Evolutionary conservation across 176 grass and related monocot genomes (phyloP), one percentile per base, ranked within the genome.

Genomic region (Typha latifolia): DNA sequence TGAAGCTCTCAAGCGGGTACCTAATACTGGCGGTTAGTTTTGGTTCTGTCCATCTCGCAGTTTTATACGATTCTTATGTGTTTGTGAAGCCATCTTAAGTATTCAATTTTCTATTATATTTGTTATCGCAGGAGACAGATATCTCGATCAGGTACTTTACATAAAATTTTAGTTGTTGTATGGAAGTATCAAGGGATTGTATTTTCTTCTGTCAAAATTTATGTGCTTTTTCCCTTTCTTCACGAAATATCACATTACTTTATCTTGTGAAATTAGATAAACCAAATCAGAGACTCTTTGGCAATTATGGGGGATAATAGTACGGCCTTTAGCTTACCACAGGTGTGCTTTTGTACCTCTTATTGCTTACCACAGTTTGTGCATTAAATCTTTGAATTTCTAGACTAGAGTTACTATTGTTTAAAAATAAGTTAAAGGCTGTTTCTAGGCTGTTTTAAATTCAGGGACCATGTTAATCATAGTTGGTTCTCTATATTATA

Each of bases 251-350:
- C 67, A 24, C 70, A 24, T 10, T 43, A 15, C 22, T 66, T 63
- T 49, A 74, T 72, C 4, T 53, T 84, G 70, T 63, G 68, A 49
- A 75, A 49, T 71, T 75, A 96, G 93, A 73, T 96, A n/a, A 96
- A 96, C 72, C 83, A 82, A 86, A 96, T 96, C 72, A 85, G 93
- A 81, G 85, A 96, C 52, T 96, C 88, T 52, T 73, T 91, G 85
- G 82, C 85, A 11, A 19, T 86, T 73, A 96, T 96, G 93, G 93
- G 88, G 18, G 80, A 84, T 69, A 89, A 96, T 74, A 89, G 84
- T 79, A 96, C 93, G 0, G 88, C 93, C 16, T 96, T 91, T 77
- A 96, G 93, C 75, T 86, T 96, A 67, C 93, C 88, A 50, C 93
- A 96, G 82, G 93, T 96, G 49, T 64, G 72, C 32, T 49, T 79